Base-by-base conservation (phyloP, 176 grass and related monocot species). In the Carex littledalei region DNA sequence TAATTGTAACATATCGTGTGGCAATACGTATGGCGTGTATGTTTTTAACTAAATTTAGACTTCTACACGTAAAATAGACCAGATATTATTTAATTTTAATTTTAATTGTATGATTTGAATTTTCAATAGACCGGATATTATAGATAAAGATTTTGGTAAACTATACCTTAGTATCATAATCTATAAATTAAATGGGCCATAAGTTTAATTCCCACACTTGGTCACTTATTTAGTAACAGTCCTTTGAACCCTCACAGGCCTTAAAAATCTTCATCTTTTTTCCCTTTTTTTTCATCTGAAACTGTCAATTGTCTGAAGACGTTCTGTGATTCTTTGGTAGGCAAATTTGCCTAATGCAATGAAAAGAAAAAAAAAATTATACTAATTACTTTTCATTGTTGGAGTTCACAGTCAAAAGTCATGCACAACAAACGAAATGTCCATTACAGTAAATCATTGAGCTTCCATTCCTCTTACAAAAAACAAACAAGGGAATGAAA, bases 401-500 rank as follows among this genome's bases (percentile, higher is more conserved):
- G 26, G 20, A 53, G 45, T 76, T 53, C 45, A 52, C 13, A 76
- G 71, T 76, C 39, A 68, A 24, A 76, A 54, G 12, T 54, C 21
- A 54, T 26, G 72, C 45, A 76, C 20, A 13, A 53, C 22, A 54
- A 76, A 47, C 12, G 6, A 75, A 75, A 0, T 76, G 13, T 54
- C 4, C 17, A 76, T 61, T 45, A 54, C 0, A 77, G 20, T 43
- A 43, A 52, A 52, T 49, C 37, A 65, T 83, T 67, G 31, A 82
- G 55, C 14, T 52, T 83, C 9, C 34, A 83, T 83, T 83, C 81
- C 81, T 83, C 60, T 65, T 83, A 69, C 61, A 83, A 67, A 82
- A 83, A 83, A 83, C 79, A 63, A 82, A 82, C 35, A 83, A 65
- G 81, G 63, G 81, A 83, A 83, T 83, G 81, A 52, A 83, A 69